Conservation (phyloP, 1,139 yeast genomes). For the Pichia sp. region DNA sequence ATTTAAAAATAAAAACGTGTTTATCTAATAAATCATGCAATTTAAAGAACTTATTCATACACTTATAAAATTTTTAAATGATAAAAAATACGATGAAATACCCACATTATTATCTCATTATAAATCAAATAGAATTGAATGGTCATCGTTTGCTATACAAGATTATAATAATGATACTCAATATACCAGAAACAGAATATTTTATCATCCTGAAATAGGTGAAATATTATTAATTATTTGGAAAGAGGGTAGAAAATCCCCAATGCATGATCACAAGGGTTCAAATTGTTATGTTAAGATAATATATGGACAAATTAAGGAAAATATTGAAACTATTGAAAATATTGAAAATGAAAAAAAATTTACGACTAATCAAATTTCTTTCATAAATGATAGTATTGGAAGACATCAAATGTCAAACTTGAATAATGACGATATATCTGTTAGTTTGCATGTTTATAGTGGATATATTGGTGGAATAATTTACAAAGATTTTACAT, state of each 20-base stretch:
- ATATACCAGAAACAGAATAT: no score
- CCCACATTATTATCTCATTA: no score
- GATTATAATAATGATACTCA: no score
- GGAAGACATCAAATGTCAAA: conserved; percentile 58
- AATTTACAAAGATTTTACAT: conserved; percentile 2
- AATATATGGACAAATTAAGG: conserved; percentile 48
- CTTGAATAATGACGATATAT: conserved; percentile 39
- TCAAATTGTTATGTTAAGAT: conserved; percentile 70
- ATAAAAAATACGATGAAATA: no score
- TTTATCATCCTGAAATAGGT: conserved; percentile 38
- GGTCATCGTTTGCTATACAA: no score
- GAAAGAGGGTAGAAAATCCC: conserved; percentile 62
- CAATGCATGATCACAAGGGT: conserved; percentile 71
- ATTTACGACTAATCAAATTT: conserved; percentile 21
- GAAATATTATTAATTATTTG: conserved; percentile 63
- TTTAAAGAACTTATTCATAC: no score
- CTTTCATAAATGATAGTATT: conserved; percentile 56
- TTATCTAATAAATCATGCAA: no score
- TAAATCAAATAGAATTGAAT: no score
- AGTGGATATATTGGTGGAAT: conserved; percentile 36
- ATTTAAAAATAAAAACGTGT: no score
- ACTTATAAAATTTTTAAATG: no score
- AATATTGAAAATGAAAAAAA: conserved; percentile 36
- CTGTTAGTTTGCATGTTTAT: conserved; percentile 67
- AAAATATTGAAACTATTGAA: conserved; percentile 45